Percentiles rank a stretch among this genome's conserved stretches.
Evolutionary conservation across 78 protist genomes (phyloP).

Genomic region (Chrysochromulina parva): DNA sequence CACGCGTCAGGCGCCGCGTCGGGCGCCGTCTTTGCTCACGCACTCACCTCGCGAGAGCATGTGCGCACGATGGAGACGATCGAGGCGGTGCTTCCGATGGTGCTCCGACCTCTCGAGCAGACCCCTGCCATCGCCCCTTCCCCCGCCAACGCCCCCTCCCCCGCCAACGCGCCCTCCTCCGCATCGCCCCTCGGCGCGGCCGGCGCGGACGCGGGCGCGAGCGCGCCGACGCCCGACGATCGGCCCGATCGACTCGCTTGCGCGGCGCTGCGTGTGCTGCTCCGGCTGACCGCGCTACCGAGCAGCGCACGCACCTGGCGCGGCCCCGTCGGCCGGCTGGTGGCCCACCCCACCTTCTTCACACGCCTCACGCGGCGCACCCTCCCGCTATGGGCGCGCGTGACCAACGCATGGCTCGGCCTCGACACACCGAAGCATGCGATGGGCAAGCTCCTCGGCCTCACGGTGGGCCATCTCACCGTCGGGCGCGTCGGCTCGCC

Average conservation of each 20-base stretch:
- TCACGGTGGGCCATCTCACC: not conserved
- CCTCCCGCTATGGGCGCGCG: slow-evolving; percentile 2
- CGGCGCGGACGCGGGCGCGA: too few relatives aligned
- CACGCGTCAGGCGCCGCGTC: not conserved
- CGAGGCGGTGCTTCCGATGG: too few relatives aligned
- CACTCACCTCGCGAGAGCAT: too few relatives aligned
- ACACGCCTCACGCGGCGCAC: not conserved
- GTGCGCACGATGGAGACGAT: too few relatives aligned
- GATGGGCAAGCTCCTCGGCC: not conserved
- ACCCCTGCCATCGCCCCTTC: too few relatives aligned
- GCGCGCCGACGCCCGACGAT: not conserved
- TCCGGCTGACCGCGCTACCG: not conserved
- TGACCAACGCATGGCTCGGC: not conserved
- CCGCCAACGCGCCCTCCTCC: too few relatives aligned
- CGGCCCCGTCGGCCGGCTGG: not conserved
- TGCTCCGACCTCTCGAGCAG: too few relatives aligned
- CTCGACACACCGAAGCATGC: slow-evolving; percentile 21
- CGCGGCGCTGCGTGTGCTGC: not conserved
- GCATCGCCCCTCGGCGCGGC: too few relatives aligned
- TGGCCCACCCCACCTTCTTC: not conserved
- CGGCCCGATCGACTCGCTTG: not conserved
- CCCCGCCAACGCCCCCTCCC: too few relatives aligned
- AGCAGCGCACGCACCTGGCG: not conserved
- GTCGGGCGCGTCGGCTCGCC: too few relatives aligned
- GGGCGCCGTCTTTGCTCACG: too few relatives aligned